Base-by-base conservation (phyloP, 2,329 filamentous ascomycete species). In the Aspergillus nomiae region DNA sequence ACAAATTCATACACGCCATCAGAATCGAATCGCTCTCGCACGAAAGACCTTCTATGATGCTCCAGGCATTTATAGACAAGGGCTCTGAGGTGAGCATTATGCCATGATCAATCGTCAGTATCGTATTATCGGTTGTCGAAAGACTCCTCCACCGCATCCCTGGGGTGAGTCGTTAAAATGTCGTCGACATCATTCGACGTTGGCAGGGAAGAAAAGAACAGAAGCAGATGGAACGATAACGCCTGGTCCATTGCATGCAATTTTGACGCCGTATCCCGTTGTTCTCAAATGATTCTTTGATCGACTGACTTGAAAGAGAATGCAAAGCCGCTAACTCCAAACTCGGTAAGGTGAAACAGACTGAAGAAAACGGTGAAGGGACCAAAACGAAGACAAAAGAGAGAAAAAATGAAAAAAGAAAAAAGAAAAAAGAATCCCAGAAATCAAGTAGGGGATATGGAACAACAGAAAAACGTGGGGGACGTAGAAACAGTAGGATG, bases 1-100 rank as follows among this genome's bases (percentile, higher is more conserved):
- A 57, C 64, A 66, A 63, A 61, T 65, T 69, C 67, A 65, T 70
- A 69, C 68, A 73, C 62, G 63, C 65, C 64, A 60, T 65, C 53
- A 66, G 62, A 65, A 66, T 57, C 45, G 51, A 68, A 64, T 54
- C 54, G 59, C 58, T 53, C 57, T 61, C 58, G 26, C 46, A 55
- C 56, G 57, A 59, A 58, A 61, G 26, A 54, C 59, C 61, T 61
- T 60, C 59, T 61, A 62, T 28, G 48, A 68, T 71, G 69, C 68
- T 56, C 69, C 69, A 69, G 69, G 69, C 68, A 70, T 62, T 48
- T 51, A 64, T 56, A 61, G 59, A 56, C 30, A 63, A 59, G 12
- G 34, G 32, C 55, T 41, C 30, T 34, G 54, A 28, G 36, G 59
- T 54, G 56, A 60, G 38, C 66, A 65, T 62, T 51, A 56, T 64